Evolutionary conservation across 768 basidiomycete species (phyloP), one percentile per base, ranked within the genome.

Genomic region (Gyrodon lividus): DNA sequence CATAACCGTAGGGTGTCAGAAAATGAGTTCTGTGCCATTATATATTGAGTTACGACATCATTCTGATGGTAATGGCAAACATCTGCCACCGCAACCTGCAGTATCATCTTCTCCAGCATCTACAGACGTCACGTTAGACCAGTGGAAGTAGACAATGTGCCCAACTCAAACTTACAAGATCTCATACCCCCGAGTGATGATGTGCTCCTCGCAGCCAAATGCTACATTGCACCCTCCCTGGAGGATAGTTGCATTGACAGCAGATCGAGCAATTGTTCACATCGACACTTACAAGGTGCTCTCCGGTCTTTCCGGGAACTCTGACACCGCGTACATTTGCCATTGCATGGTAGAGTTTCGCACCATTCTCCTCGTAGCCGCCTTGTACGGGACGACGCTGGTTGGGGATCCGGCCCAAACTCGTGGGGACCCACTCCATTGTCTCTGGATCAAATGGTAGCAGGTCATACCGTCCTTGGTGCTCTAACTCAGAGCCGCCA

Each of bases 381-480:
- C 87, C 90, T 58, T 86, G 82, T 16, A 91, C 74, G 0, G 85
- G 84, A 13, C 72, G 66, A 30, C 82, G 72, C 5, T 81, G 82
- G 3, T 64, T 56, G 5, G 89, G 84, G 47, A 88, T 74, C 39
- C 67, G 71, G 3, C 89, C 89, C 50, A 79, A 65, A 10, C 79
- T 76, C 0, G 88, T 80, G 0, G 42, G 71, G 6, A 92, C 86
- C 75, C 80, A 88, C 65, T 89, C 89, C 89, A 92, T 92, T 47
- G 77, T 79, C 22, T 70, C 66, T 0, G 75, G 69, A 35, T 80
- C 77, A 64, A 88, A 86, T 3, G 89, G 87, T 0, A 93, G 76
- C 31, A 93, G 69, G 64, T 92, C 89, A 57, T 78, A 92, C 16
- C 88, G 76, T 1, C 87, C 88, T 7, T 71, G 50, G 56, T 92